Percentiles rank a stretch among this genome's conserved stretches.
Evolutionary conservation across 192 early-diverging fungal species (phyloP).

Genomic region (Pecoramyces ruminantium): DNA sequence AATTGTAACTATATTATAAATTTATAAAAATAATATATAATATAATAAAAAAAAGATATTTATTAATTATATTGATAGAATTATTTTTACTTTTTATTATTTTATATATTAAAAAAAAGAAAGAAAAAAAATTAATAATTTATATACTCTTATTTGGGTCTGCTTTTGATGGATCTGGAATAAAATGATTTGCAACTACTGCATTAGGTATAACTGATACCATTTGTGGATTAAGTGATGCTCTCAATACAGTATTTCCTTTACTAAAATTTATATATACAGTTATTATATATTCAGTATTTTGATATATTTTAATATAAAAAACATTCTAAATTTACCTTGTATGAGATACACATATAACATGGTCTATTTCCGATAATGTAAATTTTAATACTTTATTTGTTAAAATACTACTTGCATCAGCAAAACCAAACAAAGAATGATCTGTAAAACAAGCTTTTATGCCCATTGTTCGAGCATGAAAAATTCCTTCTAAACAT

Average conservation of each 20-base stretch:
- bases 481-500: conserved; percentile 89
- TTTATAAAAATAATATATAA: too few species aligned
- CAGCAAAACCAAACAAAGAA: conserved; percentile 91
- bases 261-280: conserved; percentile 36
- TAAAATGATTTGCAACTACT: conserved; percentile 81
- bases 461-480: conserved; percentile 88
- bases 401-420: conserved; percentile 74
- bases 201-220: conserved; percentile 97
- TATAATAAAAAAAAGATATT: too few species aligned
- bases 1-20: conserved; percentile 62
- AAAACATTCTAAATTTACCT: conserved; percentile 27
- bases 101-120: too few species aligned
- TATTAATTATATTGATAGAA: too few species aligned
- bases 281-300: neutral
- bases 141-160: conserved; percentile 57
- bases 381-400: conserved; percentile 98
- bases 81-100: too few species aligned
- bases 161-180: conserved; percentile 55
- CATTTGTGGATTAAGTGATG: conserved; percentile 67
- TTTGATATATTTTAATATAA: neutral
- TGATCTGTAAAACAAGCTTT: conserved; percentile 93
- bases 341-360: conserved; percentile 95
- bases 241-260: conserved; percentile 94
- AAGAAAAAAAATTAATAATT: too few species aligned
- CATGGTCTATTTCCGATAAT: conserved; percentile 88